phyloP scores from a whole-genome alignment of 2,329 filamentous ascomycete genomes.

The Xylariaceae sp. region DNA sequence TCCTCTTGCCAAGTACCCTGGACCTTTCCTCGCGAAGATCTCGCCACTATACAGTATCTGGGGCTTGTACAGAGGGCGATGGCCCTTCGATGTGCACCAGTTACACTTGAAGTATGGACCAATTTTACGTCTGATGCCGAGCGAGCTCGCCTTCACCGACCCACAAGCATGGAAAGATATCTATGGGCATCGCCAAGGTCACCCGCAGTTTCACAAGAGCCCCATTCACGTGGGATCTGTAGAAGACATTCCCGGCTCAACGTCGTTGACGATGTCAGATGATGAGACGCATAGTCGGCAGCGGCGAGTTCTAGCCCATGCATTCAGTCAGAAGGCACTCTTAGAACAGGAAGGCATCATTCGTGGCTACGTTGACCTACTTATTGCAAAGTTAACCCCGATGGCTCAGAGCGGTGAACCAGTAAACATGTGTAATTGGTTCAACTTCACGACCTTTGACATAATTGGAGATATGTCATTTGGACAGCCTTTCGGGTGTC shows the following conservation, averaged over 20 bases:
- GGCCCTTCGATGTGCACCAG: not conserved
- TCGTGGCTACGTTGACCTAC: not conserved
- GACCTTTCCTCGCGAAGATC: too few species aligned
- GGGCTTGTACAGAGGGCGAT: not conserved
- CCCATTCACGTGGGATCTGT: too few species aligned
- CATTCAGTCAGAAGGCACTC: not conserved
- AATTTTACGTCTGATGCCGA: not conserved
- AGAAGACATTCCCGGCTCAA: too few species aligned
- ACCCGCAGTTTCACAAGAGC: too few species aligned
- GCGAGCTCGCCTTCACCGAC: not conserved
- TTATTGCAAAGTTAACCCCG: not conserved
- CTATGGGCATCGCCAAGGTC: too few species aligned
- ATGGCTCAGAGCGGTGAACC: not conserved
- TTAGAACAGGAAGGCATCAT: not conserved
- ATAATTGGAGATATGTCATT: not conserved
- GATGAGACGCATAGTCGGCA: not conserved
- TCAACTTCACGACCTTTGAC: not conserved
- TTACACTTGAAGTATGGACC: not conserved
- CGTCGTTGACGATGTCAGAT: too few species aligned
- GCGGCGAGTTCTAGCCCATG: not conserved
- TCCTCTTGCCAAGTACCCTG: not conserved
- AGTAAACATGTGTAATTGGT: not conserved
- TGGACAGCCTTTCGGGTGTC: not conserved
- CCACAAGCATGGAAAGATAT: too few species aligned
- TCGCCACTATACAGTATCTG: not conserved